phyloP scores from a whole-genome alignment of 345 rosid genomes.

The Syzygium jambos region DNA sequence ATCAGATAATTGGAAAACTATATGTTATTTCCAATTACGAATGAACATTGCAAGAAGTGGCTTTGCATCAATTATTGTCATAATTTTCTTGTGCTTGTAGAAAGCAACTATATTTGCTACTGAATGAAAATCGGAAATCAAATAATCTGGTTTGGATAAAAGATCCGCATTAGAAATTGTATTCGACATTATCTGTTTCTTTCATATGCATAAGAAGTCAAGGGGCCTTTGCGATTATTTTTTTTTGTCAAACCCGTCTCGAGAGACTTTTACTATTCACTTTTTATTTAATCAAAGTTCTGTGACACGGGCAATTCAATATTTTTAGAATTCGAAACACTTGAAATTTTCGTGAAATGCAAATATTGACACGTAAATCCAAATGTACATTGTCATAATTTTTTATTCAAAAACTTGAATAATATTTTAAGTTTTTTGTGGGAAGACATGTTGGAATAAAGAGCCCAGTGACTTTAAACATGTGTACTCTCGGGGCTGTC shows the following conservation, averaged over 20 bases:
- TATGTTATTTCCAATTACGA: background rate
- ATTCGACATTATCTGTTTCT: background rate
- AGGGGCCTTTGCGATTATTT: background rate
- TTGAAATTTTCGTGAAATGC: background rate
- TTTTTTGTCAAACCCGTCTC: background rate
- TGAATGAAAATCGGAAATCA: background rate
- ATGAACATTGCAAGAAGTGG: background rate
- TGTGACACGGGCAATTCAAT: background rate
- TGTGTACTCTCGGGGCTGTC: background rate
- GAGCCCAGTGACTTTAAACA: background rate
- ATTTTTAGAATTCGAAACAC: background rate
- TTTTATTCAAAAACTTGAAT: background rate
- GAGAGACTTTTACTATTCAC: background rate
- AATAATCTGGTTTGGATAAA: background rate
- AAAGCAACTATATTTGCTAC: background rate
- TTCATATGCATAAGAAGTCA: background rate
- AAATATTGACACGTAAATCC: background rate
- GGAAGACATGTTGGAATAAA: background rate
- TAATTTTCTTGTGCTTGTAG: background rate
- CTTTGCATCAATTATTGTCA: background rate
- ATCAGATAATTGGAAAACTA: background rate
- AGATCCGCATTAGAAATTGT: background rate
- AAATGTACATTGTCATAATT: background rate
- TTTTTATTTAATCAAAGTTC: background rate
- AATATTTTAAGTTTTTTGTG: background rate